These are phyloP conservation scores for Cryphonectria parasitica DNA, from an alignment of 2,329 filamentous ascomycete species.

Conservation along the genomic window DNA sequence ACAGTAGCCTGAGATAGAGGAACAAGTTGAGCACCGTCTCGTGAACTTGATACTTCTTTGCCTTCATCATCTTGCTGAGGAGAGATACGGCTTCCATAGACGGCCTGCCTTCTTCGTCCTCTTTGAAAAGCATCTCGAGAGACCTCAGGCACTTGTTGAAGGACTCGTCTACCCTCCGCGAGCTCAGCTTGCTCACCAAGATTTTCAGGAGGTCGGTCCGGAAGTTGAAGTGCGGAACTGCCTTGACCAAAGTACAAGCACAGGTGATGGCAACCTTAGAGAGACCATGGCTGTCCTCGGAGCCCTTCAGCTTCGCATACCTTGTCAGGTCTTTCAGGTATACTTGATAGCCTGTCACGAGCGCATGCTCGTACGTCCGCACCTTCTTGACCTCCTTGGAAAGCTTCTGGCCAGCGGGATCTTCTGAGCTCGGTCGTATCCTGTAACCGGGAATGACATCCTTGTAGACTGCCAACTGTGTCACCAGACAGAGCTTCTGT, in stretches of 20 bases:
- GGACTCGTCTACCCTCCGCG: slow-evolving; percentile 70
- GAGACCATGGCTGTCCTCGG: slow-evolving; percentile 53
- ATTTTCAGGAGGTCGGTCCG: slow-evolving; percentile 86
- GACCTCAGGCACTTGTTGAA: slow-evolving; percentile 78
- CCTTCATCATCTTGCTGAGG: slow-evolving; percentile 94
- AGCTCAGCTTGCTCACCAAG: slow-evolving; percentile 80
- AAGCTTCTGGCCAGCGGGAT: slow-evolving; percentile 75
- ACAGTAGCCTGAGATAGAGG: slow-evolving; percentile 83
- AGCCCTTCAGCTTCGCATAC: slow-evolving; percentile 61
- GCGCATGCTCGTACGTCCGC: slow-evolving; percentile 82
- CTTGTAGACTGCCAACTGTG: slow-evolving; percentile 89
- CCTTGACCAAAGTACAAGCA: slow-evolving; percentile 76
- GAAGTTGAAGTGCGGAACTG: slow-evolving; percentile 97
- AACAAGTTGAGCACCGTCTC: slow-evolving; percentile 90
- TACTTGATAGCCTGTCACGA: slow-evolving; percentile 81
- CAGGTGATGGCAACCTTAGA: slow-evolving; percentile 82
- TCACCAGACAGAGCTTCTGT: slow-evolving; percentile 82
- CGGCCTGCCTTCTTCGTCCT: slow-evolving; percentile 88
- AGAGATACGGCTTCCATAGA: slow-evolving; percentile 85
- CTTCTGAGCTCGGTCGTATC: slow-evolving; percentile 80
- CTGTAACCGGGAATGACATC: slow-evolving; percentile 96
- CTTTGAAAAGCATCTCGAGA: slow-evolving; percentile 78
- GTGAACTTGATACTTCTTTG: slow-evolving; percentile 78
- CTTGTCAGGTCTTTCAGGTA: slow-evolving; percentile 78
- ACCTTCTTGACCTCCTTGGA: slow-evolving; percentile 89